phyloP scores from a whole-genome alignment of 805 yeast genomes.

The Candida nemodendra region DNA sequence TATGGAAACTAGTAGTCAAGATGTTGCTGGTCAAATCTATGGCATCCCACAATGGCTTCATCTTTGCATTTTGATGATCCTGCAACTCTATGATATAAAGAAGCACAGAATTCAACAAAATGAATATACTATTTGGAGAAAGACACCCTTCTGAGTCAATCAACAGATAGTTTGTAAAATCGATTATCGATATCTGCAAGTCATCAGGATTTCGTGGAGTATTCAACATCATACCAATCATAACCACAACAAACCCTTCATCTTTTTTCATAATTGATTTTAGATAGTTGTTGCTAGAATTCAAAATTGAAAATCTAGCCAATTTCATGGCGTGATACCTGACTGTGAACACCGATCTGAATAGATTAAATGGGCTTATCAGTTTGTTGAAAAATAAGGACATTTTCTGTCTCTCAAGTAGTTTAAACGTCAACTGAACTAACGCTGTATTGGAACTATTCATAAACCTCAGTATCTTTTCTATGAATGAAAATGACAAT shows the following conservation, averaged over 20 bases:
- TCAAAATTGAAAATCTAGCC: conserved; percentile 2
- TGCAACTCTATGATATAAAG: conserved; percentile 7
- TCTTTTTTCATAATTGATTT: conserved; percentile 11
- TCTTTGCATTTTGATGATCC: conserved; percentile 4
- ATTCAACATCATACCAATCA: conserved; percentile 16
- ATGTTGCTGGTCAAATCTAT: conserved; percentile 24
- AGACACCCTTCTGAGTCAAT: conserved; percentile 15
- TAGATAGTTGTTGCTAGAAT: conserved; percentile 16
- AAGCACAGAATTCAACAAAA: conserved; percentile 20
- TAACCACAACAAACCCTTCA: conserved; percentile 9
- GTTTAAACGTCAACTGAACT: conserved; percentile 4
- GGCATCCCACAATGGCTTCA: conserved; percentile 16
- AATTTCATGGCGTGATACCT: conserved; percentile 9
- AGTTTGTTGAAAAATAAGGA: conserved; percentile 3
- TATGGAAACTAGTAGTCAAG: conserved; percentile 18
- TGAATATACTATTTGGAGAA: conserved; percentile 13
- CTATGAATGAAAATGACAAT: conserved; percentile 3
- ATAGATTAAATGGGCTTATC: conserved; percentile 6
- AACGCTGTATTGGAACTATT: conserved; percentile 2
- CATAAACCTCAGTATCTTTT: conserved; percentile 4
- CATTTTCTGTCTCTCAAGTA: conserved; percentile 7
- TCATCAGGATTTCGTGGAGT: neutral
- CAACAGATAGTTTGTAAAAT: conserved; percentile 24
- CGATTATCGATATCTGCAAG: conserved; percentile 15
- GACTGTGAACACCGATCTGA: conserved; percentile 1